These are phyloP conservation scores for Graphilbum fragrans DNA, from an alignment of 2,329 filamentous ascomycete genomes.

Conservation along the genomic window DNA sequence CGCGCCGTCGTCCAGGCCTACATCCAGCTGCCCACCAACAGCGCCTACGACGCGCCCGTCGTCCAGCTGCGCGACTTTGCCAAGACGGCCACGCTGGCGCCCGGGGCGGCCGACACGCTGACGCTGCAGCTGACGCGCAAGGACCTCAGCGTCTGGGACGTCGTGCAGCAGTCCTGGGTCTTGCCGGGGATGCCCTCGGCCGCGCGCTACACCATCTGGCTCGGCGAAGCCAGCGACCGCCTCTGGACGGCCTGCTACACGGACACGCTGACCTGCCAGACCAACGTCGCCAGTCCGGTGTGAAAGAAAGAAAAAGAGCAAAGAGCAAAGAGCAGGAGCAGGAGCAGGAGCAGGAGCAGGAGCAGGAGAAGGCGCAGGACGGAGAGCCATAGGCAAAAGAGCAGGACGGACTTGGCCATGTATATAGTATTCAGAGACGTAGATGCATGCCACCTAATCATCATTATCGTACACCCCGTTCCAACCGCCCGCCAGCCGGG, in stretches of 20 bases:
- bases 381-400: too few species aligned
- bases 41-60: conserved; percentile 16
- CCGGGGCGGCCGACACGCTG: conserved; percentile 17
- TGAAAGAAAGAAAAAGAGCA: too few species aligned
- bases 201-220: conserved; percentile 27
- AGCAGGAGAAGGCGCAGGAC: too few species aligned
- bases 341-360: too few species aligned
- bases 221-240: conserved; percentile 30
- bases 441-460: too few species aligned
- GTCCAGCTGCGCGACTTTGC: conserved; percentile 22
- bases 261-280: conserved; percentile 24
- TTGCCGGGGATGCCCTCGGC: neutral
- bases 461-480: too few species aligned
- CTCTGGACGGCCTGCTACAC: conserved; percentile 26
- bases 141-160: conserved; percentile 36
- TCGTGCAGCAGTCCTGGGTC: conserved; percentile 30
- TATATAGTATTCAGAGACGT: too few species aligned
- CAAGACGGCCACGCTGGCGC: conserved; percentile 16
- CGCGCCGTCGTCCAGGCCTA: conserved; percentile 20
- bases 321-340: too few species aligned
- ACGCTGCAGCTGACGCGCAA: conserved; percentile 23
- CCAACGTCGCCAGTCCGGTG: conserved; percentile 23
- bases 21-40: conserved; percentile 16
- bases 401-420: too few species aligned
- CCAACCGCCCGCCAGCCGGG: too few species aligned